A percentile compares a stretch with the other conserved stretches of the same genome.
Conservation (phyloP, 306 rosid genomes). For the Herpetospermum pedunculosum region DNA sequence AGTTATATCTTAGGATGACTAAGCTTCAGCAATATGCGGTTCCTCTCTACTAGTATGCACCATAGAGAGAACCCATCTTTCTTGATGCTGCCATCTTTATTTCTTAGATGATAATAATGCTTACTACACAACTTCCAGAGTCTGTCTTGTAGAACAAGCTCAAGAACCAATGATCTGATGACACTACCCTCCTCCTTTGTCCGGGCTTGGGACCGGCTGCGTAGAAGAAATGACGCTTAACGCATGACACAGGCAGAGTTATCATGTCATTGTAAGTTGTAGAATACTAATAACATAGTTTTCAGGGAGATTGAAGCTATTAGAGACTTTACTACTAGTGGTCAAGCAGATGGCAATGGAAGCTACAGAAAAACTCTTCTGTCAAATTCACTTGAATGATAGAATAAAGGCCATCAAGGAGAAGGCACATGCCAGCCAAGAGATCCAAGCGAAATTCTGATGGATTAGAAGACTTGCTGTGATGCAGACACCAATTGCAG, state of each 20-base stretch:
- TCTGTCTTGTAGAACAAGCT: not conserved
- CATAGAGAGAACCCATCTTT: not conserved
- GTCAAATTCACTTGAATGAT: not conserved
- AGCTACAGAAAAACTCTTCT: not conserved
- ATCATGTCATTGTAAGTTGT: not conserved
- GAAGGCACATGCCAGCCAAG: not conserved
- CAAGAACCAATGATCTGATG: slow-evolving; percentile 1
- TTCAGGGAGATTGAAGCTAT: not conserved
- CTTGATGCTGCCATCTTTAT: slow-evolving; percentile 9
- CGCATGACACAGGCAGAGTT: slow-evolving; percentile 20
- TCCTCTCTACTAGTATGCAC: not conserved
- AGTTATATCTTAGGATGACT: not conserved
- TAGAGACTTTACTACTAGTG: not conserved
- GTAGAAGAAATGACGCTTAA: slow-evolving; percentile 1
- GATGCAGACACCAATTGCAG: not conserved
- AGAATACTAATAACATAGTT: slow-evolving; percentile 2
- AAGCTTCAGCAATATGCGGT: not conserved
- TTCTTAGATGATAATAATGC: not conserved
- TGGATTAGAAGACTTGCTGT: not conserved
- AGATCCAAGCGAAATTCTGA: not conserved
- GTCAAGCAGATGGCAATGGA: not conserved
- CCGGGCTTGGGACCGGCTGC: slow-evolving; percentile 28
- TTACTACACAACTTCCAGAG: not conserved
- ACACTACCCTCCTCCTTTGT: slow-evolving; percentile 12
- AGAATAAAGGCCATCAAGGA: not conserved